Conservation (phyloP, 306 rosid genomes). For the Lotus japonicus region DNA sequence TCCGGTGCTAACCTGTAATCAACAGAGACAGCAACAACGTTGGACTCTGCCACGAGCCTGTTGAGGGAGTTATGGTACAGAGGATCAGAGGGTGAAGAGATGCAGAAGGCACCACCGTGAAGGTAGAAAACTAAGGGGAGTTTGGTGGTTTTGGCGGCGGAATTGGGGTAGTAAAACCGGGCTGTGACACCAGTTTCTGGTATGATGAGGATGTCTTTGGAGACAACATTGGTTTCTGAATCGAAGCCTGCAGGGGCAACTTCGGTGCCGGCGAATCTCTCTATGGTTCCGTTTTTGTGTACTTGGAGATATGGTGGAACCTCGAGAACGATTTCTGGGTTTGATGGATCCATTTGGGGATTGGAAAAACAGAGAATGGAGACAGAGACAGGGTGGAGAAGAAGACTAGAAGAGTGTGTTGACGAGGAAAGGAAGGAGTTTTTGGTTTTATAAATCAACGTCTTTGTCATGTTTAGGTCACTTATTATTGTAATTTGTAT, state of each 20-base stretch:
- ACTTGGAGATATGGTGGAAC: slow-evolving; percentile 68
- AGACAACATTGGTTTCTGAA: slow-evolving; percentile 49
- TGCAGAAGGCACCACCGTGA: slow-evolving; percentile 78
- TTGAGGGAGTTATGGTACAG: slow-evolving; percentile 66
- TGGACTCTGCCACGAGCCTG: slow-evolving; percentile 48
- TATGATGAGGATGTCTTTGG: slow-evolving; percentile 54
- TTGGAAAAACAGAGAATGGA: neutral
- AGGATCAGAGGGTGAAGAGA: slow-evolving; percentile 60
- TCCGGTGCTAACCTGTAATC: slow-evolving; percentile 73
- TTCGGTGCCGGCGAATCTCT: slow-evolving; percentile 55
- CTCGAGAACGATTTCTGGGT: slow-evolving; percentile 33
- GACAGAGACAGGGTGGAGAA: neutral
- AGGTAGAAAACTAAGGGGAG: slow-evolving; percentile 60
- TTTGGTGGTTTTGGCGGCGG: slow-evolving; percentile 3
- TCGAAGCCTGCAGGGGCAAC: slow-evolving; percentile 49
- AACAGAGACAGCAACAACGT: slow-evolving; percentile 48
- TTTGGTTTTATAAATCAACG: no score
- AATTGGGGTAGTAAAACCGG: slow-evolving; percentile 49
- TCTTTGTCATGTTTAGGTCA: no score
- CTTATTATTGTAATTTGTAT: no score
- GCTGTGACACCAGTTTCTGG: slow-evolving; percentile 57
- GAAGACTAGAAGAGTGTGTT: neutral
- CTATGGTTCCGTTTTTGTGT: slow-evolving; percentile 49
- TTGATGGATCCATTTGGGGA: slow-evolving; percentile 33
- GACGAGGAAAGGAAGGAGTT: neutral